Evolutionary conservation across 176 grass and related monocot species (phyloP).

Genomic region (Poa annua): DNA sequence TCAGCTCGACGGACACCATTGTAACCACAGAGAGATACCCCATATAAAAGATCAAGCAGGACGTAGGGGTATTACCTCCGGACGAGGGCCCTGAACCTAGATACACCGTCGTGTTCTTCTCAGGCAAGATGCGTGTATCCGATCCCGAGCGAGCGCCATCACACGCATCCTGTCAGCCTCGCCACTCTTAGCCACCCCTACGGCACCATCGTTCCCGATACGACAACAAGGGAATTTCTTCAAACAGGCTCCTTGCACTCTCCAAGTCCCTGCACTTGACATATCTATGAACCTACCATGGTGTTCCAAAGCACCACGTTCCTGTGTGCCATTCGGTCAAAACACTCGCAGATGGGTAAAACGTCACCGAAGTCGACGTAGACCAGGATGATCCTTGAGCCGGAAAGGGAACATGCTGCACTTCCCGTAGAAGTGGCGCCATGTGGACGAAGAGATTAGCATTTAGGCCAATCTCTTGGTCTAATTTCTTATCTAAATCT

Average conservation of each 20-base stretch:
- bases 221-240: constrained; percentile 81
- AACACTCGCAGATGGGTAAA: constrained; percentile 44
- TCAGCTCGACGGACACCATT: too few relatives aligned
- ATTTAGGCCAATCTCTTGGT: constrained; percentile 45
- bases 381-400: constrained; percentile 40
- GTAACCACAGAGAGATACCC: too few relatives aligned
- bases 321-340: constrained; percentile 62
- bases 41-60: too few relatives aligned
- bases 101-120: too few relatives aligned
- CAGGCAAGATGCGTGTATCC: too few relatives aligned
- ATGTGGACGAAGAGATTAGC: constrained; percentile 71
- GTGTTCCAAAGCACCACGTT: constrained; percentile 76
- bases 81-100: too few relatives aligned
- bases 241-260: constrained; percentile 53
- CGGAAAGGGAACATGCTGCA: constrained; percentile 63
- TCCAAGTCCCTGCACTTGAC: constrained; percentile 67
- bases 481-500: too few relatives aligned
- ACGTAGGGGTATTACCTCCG: too few relatives aligned
- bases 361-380: constrained; percentile 54
- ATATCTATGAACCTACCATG: constrained; percentile 74
- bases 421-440: constrained; percentile 71
- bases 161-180: too few relatives aligned
- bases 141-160: too few relatives aligned
- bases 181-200: too few relatives aligned
- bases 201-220: too few relatives aligned